Percentiles rank a stretch among this genome's conserved stretches.
Conservation (phyloP, 306 rosid species). For the Pterocarpus macrocarpus region DNA sequence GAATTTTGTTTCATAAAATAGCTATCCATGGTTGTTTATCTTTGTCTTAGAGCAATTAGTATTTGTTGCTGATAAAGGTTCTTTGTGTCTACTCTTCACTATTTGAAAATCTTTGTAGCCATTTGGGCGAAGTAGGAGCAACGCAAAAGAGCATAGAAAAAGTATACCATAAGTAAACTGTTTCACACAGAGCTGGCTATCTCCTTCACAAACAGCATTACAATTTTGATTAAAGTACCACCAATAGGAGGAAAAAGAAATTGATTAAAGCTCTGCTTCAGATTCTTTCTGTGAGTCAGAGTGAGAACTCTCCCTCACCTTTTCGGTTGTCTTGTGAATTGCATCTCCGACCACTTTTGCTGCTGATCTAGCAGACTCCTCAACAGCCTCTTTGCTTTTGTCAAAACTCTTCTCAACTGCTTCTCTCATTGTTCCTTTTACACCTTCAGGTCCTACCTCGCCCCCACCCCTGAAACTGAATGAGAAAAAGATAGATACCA, state of each 20-base stretch:
- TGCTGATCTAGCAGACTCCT: slow-evolving; percentile 69
- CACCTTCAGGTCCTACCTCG: slow-evolving; percentile 18
- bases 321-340: slow-evolving; percentile 54
- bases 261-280: slow-evolving; percentile 57
- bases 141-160: not conserved
- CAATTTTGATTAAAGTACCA: slow-evolving; percentile 16
- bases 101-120: not conserved
- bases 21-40: not conserved
- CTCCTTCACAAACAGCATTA: slow-evolving; percentile 2
- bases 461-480: slow-evolving; percentile 60
- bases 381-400: slow-evolving; percentile 65
- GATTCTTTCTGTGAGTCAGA: slow-evolving; percentile 42
- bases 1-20: not conserved
- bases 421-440: slow-evolving; percentile 43
- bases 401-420: slow-evolving; percentile 64
- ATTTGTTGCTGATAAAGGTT: not conserved
- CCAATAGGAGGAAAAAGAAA: not conserved
- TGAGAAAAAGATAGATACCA: not conserved
- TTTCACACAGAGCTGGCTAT: slow-evolving; percentile 16
- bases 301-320: slow-evolving; percentile 37
- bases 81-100: not conserved
- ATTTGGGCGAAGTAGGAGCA: not conserved
- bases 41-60: not conserved
- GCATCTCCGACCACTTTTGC: slow-evolving; percentile 60
- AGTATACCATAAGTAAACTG: not conserved